Base-by-base conservation (phyloP, 139 green algal genomes). In the Closterium sp. region DNA sequence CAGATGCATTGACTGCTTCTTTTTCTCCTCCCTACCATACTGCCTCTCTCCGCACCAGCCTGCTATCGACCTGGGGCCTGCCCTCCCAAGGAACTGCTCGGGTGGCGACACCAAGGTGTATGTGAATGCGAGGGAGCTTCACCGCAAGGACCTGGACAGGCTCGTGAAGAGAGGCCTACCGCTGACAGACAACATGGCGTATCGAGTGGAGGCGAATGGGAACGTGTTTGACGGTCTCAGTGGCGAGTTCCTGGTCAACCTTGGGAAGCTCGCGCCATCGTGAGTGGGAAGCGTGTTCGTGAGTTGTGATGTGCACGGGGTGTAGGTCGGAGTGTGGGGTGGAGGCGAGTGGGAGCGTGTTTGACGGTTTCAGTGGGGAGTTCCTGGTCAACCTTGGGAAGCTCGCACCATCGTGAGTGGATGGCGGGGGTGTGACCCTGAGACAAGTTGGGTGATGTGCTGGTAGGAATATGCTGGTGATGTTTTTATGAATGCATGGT, bases 111-210 rank as follows among this genome's bases (percentile, higher is more conserved):
- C 90, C 13, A 24, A 85, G 31, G 90, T 93, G 31, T 28, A 32
- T n/a, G 86, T 93, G 31, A 93, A 93, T 21, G 90, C 86, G 2
- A 42, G 90, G 24, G 90, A 93, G 86, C 90, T 93, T 19, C 90
- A 93, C 86, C 86, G 24, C 11, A 91, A 93, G 9, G 90, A 93
- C 21, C 86, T 93, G 11, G 38, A 31, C 29, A 27, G 62, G 86
- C 86, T 93, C 22, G 30, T 73, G 31, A 17, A 30, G 22, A 28
- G 90, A 22, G 90, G 90, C 2, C 87, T 93, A 19, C 31, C 31
- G 10, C 27, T 70, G 29, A 50, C 27, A 10, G 42, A 85, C 21
- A 85, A 85, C 24, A 28, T n/a, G 22, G 22, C 86, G 9, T 93
- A 93, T 29, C 86, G 22, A 70, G 29, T 93, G 13, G 90, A 93